Evolutionary conservation across 176 grass and related monocot species (phyloP), one percentile per base, ranked within the genome.

Genomic region (Cymbopogon citratus): DNA sequence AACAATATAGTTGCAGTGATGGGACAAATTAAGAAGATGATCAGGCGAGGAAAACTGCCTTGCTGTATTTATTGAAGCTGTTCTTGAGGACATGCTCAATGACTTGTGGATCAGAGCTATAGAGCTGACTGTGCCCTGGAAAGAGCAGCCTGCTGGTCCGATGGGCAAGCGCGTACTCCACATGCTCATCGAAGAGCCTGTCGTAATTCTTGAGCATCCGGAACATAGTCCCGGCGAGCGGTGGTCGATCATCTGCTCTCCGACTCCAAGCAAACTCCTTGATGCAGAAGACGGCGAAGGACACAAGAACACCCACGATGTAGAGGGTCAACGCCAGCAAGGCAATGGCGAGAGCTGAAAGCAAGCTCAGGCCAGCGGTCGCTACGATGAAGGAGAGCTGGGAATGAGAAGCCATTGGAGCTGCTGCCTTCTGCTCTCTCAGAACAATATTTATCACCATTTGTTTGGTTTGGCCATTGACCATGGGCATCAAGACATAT

Each of bases 1-100:
- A n/a, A n/a, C n/a, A n/a, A n/a, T n/a, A n/a, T n/a, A n/a, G n/a
- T n/a, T n/a, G n/a, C n/a, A n/a, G n/a, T n/a, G 29, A 72, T 18
- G 3, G 52, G 14, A 35, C 4, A 35, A 54, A 12, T n/a, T n/a
- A 43, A 11, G 23, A 23, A 1, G 15, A 41, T 62, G 33, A 38
- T n/a, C n/a, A n/a, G n/a, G 44, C 38, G 74, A 43, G 34, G 45
- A 70, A 36, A 71, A 75, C 52, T 3, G 88, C 87, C 90, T 89
- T 92, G 46, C 57, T 84, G 72, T 92, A 89, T 71, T 89, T 92
- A 63, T 64, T 51, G 87, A 92, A 92, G 71, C 65, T 92, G 45
- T 59, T 80, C 49, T 87, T 92, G 8, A 89, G 87, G n/a, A 92
- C 8, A 27, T 92, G 80, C 80, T 92, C 76, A 35, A 92, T 28